phyloP scores from a whole-genome alignment of 1,284 basidiomycete genomes.

The Ustilago shanxiensis region DNA sequence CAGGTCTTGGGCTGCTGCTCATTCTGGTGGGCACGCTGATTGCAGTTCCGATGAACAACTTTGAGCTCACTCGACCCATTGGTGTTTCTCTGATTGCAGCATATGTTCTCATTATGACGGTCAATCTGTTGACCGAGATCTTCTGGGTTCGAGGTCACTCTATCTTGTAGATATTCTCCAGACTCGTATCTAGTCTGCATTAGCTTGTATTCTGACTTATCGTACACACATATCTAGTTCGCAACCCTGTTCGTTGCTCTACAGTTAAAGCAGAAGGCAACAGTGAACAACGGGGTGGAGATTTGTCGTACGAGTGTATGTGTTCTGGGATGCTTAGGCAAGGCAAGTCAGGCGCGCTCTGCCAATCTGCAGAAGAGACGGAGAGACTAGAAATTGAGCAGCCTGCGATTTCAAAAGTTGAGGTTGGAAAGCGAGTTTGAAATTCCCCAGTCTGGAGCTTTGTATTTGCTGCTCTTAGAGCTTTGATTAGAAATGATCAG shows the following conservation, averaged over 20 bases:
- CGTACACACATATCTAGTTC: background rate
- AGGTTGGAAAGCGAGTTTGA: background rate
- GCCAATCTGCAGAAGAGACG: background rate
- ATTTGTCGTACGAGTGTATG: constrained; percentile 27
- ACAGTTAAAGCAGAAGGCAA: too few relatives aligned
- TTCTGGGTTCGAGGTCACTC: constrained; percentile 42
- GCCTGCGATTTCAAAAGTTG: background rate
- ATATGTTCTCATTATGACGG: constrained; percentile 73
- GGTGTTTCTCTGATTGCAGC: constrained; percentile 81
- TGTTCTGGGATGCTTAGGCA: constrained; percentile 32
- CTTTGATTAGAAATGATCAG: constrained; percentile 50
- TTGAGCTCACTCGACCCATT: constrained; percentile 82
- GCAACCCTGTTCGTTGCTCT: too few relatives aligned
- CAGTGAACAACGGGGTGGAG: background rate
- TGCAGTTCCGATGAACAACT: constrained; percentile 86
- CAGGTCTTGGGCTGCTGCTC: constrained; percentile 80
- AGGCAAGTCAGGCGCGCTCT: constrained; percentile 32
- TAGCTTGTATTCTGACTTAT: background rate
- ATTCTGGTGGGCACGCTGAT: constrained; percentile 83
- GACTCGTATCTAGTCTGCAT: background rate
- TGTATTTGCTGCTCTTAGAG: background rate
- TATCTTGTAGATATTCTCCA: constrained; percentile 22
- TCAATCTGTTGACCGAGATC: constrained; percentile 59
- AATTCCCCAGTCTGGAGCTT: background rate
- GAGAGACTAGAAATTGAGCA: constrained; percentile 7